Percentiles rank a stretch among this genome's conserved stretches.
Evolutionary conservation across 1,139 yeast species (phyloP).

Genomic region (Meyerozyma elateridarum): DNA sequence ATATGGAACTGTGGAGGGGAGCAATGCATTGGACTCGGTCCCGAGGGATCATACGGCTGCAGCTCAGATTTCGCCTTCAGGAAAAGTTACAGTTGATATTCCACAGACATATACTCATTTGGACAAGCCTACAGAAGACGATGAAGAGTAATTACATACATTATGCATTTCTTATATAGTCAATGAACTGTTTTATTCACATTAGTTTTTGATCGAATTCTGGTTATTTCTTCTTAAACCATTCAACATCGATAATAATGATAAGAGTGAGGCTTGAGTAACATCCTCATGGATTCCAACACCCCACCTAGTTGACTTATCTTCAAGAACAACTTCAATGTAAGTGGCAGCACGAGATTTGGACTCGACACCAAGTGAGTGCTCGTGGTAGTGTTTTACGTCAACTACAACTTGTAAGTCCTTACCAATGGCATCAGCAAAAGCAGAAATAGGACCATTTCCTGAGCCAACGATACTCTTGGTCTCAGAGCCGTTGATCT

Average conservation of each 20-base stretch:
- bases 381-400: constrained; percentile 85
- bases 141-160: constrained; percentile 7
- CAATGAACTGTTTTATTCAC: too few species aligned
- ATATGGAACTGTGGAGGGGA: constrained; percentile 9
- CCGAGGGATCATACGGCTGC: constrained; percentile 12
- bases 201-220: too few species aligned
- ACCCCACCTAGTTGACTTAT: constrained; percentile 71
- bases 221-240: constrained; percentile 23
- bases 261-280: constrained; percentile 80
- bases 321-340: constrained; percentile 58
- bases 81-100: constrained; percentile 14
- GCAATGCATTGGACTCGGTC: constrained; percentile 12
- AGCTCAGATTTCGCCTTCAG: constrained; percentile 13
- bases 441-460: constrained; percentile 94
- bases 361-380: constrained; percentile 81
- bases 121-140: constrained; percentile 15
- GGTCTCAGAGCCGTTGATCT: constrained; percentile 43
- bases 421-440: constrained; percentile 68
- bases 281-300: constrained; percentile 93
- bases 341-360: constrained; percentile 87
- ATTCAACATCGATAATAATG: constrained; percentile 73
- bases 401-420: constrained; percentile 56
- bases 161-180: too few species aligned
- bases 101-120: constrained; percentile 17
- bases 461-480: constrained; percentile 62